A percentile compares a stretch with the other conserved stretches of the same genome.
Evolutionary conservation across 805 yeast species (phyloP).

Genomic region (Metschnikowia corniflorae): DNA sequence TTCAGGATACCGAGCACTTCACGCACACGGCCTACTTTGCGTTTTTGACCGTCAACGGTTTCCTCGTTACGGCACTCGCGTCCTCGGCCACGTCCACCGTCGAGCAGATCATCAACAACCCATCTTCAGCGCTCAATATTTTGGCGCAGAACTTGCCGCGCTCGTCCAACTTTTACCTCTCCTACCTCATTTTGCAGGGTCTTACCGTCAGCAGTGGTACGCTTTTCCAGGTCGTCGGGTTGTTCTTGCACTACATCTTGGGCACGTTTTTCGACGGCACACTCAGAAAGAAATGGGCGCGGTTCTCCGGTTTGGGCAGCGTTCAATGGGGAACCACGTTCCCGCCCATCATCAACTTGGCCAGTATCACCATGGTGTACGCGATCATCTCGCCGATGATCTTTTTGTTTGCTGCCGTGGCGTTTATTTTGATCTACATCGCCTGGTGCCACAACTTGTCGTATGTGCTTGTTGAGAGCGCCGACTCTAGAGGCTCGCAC

Average conservation of each 20-base stretch:
- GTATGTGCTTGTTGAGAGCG: slow-evolving; percentile 62
- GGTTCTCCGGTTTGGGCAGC: slow-evolving; percentile 52
- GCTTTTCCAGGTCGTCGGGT: slow-evolving; percentile 56
- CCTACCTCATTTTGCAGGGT: slow-evolving; percentile 68
- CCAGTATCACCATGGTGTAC: slow-evolving; percentile 64
- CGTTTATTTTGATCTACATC: slow-evolving; percentile 69
- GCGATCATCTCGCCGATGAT: slow-evolving; percentile 80
- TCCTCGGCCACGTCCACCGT: slow-evolving; percentile 71
- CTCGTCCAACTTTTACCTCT: slow-evolving; percentile 68
- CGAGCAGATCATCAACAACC: slow-evolving; percentile 56
- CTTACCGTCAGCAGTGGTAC: slow-evolving; percentile 62
- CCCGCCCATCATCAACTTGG: slow-evolving; percentile 72
- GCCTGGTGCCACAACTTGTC: slow-evolving; percentile 76
- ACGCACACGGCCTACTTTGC: slow-evolving; percentile 69
- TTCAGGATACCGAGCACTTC: slow-evolving; percentile 55
- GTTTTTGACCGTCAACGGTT: slow-evolving; percentile 68
- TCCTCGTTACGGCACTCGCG: slow-evolving; percentile 65
- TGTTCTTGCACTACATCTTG: slow-evolving; percentile 56
- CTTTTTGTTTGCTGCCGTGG: slow-evolving; percentile 64
- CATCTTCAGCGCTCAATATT: slow-evolving; percentile 53
- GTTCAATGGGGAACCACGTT: slow-evolving; percentile 72
- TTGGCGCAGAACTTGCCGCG: slow-evolving; percentile 69
- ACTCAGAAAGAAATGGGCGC: slow-evolving; percentile 60
- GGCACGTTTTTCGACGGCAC: slow-evolving; percentile 59
- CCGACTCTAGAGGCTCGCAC: slow-evolving; percentile 76